Conservation (phyloP, 768 basidiomycete species). For the Tylopilus sp. region DNA sequence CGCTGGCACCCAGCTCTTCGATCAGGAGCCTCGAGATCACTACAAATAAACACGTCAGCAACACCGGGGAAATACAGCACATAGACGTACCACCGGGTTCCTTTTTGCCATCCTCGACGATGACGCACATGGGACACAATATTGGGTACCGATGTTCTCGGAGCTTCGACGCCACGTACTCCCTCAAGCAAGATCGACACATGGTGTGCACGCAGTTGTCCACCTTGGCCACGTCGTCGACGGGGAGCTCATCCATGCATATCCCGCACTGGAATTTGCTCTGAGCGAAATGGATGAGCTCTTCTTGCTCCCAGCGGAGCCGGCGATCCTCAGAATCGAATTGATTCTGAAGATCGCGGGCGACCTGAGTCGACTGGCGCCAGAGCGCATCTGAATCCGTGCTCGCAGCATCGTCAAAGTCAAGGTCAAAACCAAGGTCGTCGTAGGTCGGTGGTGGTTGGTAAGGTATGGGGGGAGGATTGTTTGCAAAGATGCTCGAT, state of each 20-base stretch:
- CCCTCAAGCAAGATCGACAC: conserved; percentile 51
- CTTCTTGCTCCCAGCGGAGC: conserved; percentile 34
- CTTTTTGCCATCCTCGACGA: conserved; percentile 19
- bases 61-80: not conserved
- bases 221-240: conserved; percentile 41
- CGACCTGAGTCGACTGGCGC: conserved; percentile 20
- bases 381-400: conserved; percentile 5
- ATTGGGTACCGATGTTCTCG: conserved; percentile 56
- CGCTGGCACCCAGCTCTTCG: conserved; percentile 43
- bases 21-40: conserved; percentile 41
- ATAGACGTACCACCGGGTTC: conserved; percentile 33
- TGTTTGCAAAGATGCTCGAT: conserved; percentile 25
- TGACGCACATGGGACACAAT: conserved; percentile 54
- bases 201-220: conserved; percentile 47
- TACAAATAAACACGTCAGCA: conserved; percentile 15
- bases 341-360: conserved; percentile 32
- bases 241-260: conserved; percentile 49
- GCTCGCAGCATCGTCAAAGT: not conserved
- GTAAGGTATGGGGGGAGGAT: conserved; percentile 23
- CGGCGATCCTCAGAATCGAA: conserved; percentile 41
- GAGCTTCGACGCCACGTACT: conserved; percentile 43
- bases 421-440: conserved; percentile 12
- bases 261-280: conserved; percentile 50
- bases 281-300: conserved; percentile 30
- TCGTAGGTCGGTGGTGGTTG: conserved; percentile 6